Evolutionary conservation across 768 basidiomycete species (phyloP), one percentile per base, ranked within the genome.

Genomic region (Tricholoma sp.): DNA sequence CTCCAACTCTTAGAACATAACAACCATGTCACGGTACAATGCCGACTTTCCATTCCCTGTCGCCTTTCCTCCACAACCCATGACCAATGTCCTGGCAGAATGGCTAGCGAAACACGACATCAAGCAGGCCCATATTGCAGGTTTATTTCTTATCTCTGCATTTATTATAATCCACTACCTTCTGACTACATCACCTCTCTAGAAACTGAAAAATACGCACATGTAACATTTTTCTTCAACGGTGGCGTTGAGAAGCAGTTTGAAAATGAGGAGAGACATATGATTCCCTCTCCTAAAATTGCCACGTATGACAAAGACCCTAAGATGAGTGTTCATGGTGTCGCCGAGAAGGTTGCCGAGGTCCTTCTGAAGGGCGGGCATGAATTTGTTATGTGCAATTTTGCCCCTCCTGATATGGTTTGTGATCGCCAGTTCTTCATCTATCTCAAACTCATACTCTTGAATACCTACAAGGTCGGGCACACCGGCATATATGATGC

Each of bases 151-250:
- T 50, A 41, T 22, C n/a, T 29, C 24, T 52, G 22, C 39, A 24
- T 32, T 10, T 34, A 12, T 54, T 52, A 29, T 19, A 24, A 10
- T 6, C 39, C 52, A 22, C 9, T 22, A 22, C 5, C 45, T 60
- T 9, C 14, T 24, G 27, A 34, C 55, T 52, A 52, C 43, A 49
- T 50, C 41, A 19, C 39, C 10, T 16, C 16, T 24, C 3, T 66
- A 82, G 94, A 97, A 71, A 96, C 94, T n/a, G 94, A 96, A 70
- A 96, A 98, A 74, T 98, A 95, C 71, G 94, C 94, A 1, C 94
- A 98, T 67, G 91, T 98, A 55, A 98, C 94, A 0, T 96, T 97
- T 79, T 97, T 96, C 82, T 96, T 97, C 82, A 97, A 96, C 71
- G 95, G 94, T 12, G 94, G 94, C 56, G 85, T 94, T 27, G 95